phyloP scores from a whole-genome alignment of 805 yeast genomes.

The Brettanomyces custersianus region DNA sequence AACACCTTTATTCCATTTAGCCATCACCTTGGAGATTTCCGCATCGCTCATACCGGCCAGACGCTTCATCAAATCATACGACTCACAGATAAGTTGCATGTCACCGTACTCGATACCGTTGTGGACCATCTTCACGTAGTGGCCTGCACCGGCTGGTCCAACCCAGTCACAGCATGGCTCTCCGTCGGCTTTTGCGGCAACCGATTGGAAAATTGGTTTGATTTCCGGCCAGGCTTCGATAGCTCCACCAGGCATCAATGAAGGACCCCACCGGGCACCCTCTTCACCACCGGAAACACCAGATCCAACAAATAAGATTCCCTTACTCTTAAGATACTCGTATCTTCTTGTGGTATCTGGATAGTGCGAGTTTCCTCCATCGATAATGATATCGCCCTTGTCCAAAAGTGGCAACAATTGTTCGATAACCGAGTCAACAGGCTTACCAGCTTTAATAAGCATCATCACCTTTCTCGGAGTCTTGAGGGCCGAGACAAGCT shows the following conservation, averaged over 20 bases:
- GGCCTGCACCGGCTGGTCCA: slow-evolving; percentile 98
- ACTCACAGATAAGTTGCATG: slow-evolving; percentile 98
- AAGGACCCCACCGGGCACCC: slow-evolving; percentile 99
- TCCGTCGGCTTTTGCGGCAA: slow-evolving; percentile 93
- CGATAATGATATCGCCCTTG: slow-evolving; percentile 95
- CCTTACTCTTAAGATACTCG: slow-evolving; percentile 80
- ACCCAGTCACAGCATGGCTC: slow-evolving; percentile 99
- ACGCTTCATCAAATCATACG: slow-evolving; percentile 92
- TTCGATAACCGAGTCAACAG: slow-evolving; percentile 86
- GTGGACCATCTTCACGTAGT: slow-evolving; percentile 98
- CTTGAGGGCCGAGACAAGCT: slow-evolving; percentile 80
- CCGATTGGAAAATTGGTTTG: slow-evolving; percentile 91
- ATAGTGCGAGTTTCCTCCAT: slow-evolving; percentile 99
- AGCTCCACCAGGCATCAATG: slow-evolving; percentile 99
- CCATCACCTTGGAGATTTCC: slow-evolving; percentile 90
- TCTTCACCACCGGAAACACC: slow-evolving; percentile 99
- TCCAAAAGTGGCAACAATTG: slow-evolving; percentile 88
- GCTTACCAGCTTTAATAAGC: slow-evolving; percentile 92
- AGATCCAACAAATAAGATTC: slow-evolving; percentile 89
- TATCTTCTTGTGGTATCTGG: slow-evolving; percentile 97
- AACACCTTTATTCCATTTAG: slow-evolving; percentile 94
- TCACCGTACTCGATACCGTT: slow-evolving; percentile 99
- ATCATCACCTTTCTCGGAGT: slow-evolving; percentile 94
- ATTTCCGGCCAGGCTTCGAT: slow-evolving; percentile 98
- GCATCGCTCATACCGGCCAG: slow-evolving; percentile 82